Percentiles rank a stretch among this genome's conserved stretches.
phyloP scores from a whole-genome alignment of 2,329 filamentous ascomycete genomes.

The Trichoderma sp. region DNA sequence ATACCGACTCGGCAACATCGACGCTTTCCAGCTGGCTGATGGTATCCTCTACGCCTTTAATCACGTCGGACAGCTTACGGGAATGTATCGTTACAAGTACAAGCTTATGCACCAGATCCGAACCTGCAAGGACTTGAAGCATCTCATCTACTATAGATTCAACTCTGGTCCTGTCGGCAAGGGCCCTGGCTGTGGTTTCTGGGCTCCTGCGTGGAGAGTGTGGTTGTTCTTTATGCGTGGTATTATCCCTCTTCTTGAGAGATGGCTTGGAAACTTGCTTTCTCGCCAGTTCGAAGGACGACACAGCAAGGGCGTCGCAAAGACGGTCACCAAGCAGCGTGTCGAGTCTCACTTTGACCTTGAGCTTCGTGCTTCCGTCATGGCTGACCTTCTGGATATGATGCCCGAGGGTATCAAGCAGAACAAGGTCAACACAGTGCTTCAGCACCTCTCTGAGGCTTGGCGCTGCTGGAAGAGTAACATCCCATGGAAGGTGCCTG shows the following conservation, averaged over 20 bases:
- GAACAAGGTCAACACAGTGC: conserved; percentile 97
- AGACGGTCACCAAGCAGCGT: conserved; percentile 98
- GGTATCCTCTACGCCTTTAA: conserved; percentile 99
- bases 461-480: conserved; percentile 99
- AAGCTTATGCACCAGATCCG: conserved; percentile 99
- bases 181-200: conserved; percentile 97
- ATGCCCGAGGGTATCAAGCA: conserved; percentile 99
- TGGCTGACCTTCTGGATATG: conserved; percentile 99
- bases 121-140: conserved; percentile 98
- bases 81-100: conserved; percentile 99
- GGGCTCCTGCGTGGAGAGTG: conserved; percentile 97
- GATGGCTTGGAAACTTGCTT: conserved; percentile 95
- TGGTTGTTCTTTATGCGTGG: conserved; percentile 99
- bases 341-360: conserved; percentile 98
- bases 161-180: conserved; percentile 97
- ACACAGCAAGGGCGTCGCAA: conserved; percentile 97
- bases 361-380: conserved; percentile 94
- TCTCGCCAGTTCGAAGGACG: conserved; percentile 98
- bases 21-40: conserved; percentile 97
- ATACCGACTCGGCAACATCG: conserved; percentile 95
- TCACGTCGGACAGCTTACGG: conserved; percentile 95
- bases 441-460: conserved; percentile 96
- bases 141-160: conserved; percentile 98
- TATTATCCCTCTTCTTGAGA: conserved; percentile 93
- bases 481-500: conserved; percentile 99